A percentile compares a stretch with the other conserved stretches of the same genome.
These are phyloP conservation scores for Colletotrichum liriopes DNA, from an alignment of 2,329 filamentous ascomycete genomes.

Conservation along the genomic window DNA sequence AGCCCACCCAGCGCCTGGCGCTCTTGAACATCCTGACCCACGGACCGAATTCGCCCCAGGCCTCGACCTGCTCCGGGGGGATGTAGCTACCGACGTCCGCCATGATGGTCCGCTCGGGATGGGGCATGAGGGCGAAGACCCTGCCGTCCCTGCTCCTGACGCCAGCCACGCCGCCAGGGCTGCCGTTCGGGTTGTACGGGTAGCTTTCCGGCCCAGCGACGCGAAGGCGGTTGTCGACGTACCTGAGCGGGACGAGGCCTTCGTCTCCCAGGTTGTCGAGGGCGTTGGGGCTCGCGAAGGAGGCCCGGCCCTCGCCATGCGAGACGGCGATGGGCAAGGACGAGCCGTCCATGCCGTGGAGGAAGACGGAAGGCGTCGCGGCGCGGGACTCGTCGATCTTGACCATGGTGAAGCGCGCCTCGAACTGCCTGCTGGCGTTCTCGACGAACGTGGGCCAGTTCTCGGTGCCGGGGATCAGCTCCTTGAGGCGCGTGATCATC, in stretches of 20 bases:
- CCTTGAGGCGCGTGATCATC: constrained; percentile 85
- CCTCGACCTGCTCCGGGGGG: constrained; percentile 69
- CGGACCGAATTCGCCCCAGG: constrained; percentile 87
- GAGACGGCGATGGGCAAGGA: constrained; percentile 89
- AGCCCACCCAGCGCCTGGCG: constrained; percentile 89
- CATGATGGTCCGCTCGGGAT: constrained; percentile 91
- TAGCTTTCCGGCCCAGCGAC: constrained; percentile 84
- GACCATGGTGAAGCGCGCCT: constrained; percentile 90
- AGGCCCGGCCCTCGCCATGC: constrained; percentile 91
- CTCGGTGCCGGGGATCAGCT: constrained; percentile 87
- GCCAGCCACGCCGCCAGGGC: constrained; percentile 84
- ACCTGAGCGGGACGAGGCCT: constrained; percentile 83
- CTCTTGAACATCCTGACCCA: constrained; percentile 92
- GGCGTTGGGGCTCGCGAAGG: constrained; percentile 71
- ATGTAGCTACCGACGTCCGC: constrained; percentile 84
- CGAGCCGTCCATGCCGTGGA: constrained; percentile 89
- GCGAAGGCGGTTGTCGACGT: constrained; percentile 82
- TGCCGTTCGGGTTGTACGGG: constrained; percentile 91
- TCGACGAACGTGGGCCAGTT: constrained; percentile 90
- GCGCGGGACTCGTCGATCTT: constrained; percentile 69
- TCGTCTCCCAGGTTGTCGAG: constrained; percentile 72
- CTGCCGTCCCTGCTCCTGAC: constrained; percentile 84
- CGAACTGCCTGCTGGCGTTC: constrained; percentile 91
- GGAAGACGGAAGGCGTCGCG: constrained; percentile 81
- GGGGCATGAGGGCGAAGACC: constrained; percentile 92